phyloP scores from a whole-genome alignment of 805 yeast genomes.

The Candida ponderosae region DNA sequence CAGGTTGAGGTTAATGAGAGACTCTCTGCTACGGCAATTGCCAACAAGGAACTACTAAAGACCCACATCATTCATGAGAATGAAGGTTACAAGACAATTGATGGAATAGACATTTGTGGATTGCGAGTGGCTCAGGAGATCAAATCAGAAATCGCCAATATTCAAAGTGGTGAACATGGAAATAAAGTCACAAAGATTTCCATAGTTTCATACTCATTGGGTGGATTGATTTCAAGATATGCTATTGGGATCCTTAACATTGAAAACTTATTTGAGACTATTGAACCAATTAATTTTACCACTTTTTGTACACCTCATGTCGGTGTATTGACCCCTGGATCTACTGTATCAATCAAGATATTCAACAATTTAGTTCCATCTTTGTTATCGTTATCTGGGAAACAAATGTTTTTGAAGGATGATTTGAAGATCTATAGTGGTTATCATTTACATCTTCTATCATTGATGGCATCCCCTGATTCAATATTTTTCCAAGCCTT shows the following conservation, averaged over 20 bases:
- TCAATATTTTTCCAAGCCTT: conserved; percentile 57
- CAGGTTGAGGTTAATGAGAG: conserved; percentile 27
- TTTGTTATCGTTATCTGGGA: conserved; percentile 64
- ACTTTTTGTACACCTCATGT: conserved; percentile 69
- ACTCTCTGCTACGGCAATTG: conserved; percentile 19
- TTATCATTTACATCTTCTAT: conserved; percentile 43
- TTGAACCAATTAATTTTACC: conserved; percentile 52
- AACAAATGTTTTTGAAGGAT: conserved; percentile 64
- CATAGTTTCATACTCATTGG: conserved; percentile 76
- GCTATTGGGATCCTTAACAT: conserved; percentile 63
- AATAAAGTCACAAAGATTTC: conserved; percentile 56
- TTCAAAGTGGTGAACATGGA: conserved; percentile 14
- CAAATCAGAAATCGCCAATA: conserved; percentile 24
- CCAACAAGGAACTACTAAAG: conserved; percentile 12
- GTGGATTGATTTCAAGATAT: conserved; percentile 75
- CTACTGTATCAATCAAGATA: conserved; percentile 36
- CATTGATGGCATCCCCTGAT: conserved; percentile 54
- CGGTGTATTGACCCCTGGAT: conserved; percentile 56
- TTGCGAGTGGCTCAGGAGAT: conserved; percentile 67
- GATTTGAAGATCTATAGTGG: conserved; percentile 5
- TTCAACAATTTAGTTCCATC: conserved; percentile 61
- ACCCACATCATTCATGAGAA: conserved; percentile 16
- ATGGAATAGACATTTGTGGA: conserved; percentile 84
- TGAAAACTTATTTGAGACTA: conserved; percentile 40
- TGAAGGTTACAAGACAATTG: conserved; percentile 68